Conservation (phyloP, 108 stramenopile genomes). For the Chaetoceros muelleri region DNA sequence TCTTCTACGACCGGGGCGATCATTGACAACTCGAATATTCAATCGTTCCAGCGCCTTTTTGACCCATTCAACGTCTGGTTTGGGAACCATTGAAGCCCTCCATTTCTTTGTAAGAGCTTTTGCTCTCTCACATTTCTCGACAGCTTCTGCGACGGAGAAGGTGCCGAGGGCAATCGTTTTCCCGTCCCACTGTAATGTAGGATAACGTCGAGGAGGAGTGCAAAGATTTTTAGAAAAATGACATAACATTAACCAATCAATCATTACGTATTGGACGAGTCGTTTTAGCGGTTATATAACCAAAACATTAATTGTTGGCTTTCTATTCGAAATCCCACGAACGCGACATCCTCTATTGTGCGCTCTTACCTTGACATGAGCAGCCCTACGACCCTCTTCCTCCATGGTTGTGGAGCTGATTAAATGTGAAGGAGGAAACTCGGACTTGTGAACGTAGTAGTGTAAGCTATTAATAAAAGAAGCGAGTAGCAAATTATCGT, state of each 20-base stretch:
- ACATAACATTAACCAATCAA: too few species aligned
- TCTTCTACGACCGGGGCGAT: slow-evolving; percentile 22
- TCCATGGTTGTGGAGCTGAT: too few species aligned
- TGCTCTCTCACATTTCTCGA: slow-evolving; percentile 44
- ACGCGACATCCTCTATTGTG: neutral
- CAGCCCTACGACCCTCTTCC: neutral
- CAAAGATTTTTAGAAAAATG: neutral
- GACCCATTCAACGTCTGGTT: slow-evolving; percentile 41
- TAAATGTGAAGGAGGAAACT: too few species aligned
- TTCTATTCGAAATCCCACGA: neutral
- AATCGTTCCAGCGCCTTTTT: slow-evolving; percentile 39
- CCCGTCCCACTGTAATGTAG: slow-evolving; percentile 28
- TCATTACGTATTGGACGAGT: too few species aligned
- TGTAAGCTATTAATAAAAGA: too few species aligned
- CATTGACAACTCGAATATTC: slow-evolving; percentile 35
- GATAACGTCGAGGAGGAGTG: neutral
- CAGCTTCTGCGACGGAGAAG: slow-evolving; percentile 32
- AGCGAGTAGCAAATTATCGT: too few species aligned
- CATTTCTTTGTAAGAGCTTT: slow-evolving; percentile 39
- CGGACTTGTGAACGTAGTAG: too few species aligned
- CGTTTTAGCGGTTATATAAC: too few species aligned
- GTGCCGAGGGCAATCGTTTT: slow-evolving; percentile 47
- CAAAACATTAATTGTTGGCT: too few species aligned
- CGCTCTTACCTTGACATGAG: neutral
- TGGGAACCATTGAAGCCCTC: slow-evolving; percentile 41